Evolutionary conservation across 2,329 filamentous ascomycete genomes (phyloP).

Genomic region (Scleromitrula shiraiana): DNA sequence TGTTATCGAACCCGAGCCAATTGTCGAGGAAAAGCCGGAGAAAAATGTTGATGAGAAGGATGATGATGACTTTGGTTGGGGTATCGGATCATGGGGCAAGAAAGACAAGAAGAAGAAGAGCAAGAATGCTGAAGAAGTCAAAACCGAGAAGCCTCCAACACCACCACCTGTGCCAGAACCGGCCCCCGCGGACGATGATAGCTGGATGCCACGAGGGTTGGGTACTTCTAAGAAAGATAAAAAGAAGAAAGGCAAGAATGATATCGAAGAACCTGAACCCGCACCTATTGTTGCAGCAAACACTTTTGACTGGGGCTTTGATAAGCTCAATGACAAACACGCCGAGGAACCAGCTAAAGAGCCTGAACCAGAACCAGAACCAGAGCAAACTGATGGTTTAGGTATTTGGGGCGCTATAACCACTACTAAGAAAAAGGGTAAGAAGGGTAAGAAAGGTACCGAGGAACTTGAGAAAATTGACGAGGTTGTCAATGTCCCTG

Average conservation of each 20-base stretch:
- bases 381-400: conserved; percentile 23
- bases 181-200: conserved; percentile 40
- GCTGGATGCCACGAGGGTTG: conserved; percentile 7
- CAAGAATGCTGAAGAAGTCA: conserved; percentile 26
- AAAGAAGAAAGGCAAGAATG: conserved; percentile 37
- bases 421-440: conserved; percentile 30
- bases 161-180: conserved; percentile 12
- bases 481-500: conserved; percentile 15
- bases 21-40: conserved; percentile 29
- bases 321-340: not conserved
- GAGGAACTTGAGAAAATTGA: conserved; percentile 9
- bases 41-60: not conserved
- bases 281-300: conserved; percentile 26
- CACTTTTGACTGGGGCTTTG: not conserved
- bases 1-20: conserved; percentile 26
- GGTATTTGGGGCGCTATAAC: conserved; percentile 25
- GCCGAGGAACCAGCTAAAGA: not conserved
- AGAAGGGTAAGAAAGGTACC: conserved; percentile 31
- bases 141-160: conserved; percentile 24
- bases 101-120: conserved; percentile 38
- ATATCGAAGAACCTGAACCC: conserved; percentile 22
- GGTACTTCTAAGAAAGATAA: conserved; percentile 31
- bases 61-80: conserved; percentile 5
- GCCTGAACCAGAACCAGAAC: conserved; percentile 29
- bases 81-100: conserved; percentile 37